These are phyloP conservation scores for Saitozyma podzolica DNA, from an alignment of 768 basidiomycete genomes.

Conservation along the genomic window DNA sequence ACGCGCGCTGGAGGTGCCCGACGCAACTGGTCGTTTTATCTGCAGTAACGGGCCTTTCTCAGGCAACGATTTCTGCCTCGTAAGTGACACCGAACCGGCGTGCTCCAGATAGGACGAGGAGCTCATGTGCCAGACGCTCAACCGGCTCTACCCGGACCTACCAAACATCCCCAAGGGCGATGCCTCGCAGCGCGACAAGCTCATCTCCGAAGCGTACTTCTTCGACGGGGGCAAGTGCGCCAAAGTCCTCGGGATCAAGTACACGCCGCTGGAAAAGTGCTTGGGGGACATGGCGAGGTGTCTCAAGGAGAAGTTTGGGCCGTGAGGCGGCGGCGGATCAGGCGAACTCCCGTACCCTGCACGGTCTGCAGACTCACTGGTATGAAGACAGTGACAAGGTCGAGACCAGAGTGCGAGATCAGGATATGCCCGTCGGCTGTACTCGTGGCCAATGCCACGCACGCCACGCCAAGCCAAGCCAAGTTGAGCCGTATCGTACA, in stretches of 20 bases:
- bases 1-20: conserved; percentile 58
- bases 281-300: conserved; percentile 40
- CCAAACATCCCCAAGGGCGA: conserved; percentile 36
- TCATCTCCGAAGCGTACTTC: conserved; percentile 19
- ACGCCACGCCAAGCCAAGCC: too few species aligned
- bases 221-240: conserved; percentile 35
- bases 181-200: conserved; percentile 19
- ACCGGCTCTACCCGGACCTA: conserved; percentile 34
- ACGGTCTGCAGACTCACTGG: too few species aligned
- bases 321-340: too few species aligned
- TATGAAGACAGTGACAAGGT: too few species aligned
- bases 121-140: conserved; percentile 2
- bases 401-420: too few species aligned
- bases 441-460: too few species aligned
- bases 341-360: too few species aligned
- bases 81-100: conserved; percentile 16
- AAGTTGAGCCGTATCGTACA: too few species aligned
- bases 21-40: conserved; percentile 63
- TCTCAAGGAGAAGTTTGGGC: conserved; percentile 32
- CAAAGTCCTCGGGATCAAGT: conserved; percentile 39
- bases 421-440: too few species aligned
- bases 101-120: too few species aligned
- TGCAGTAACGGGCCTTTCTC: conserved; percentile 50
- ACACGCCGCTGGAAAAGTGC: conserved; percentile 21
- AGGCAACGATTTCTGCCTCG: conserved; percentile 46